A percentile compares a stretch with the other conserved stretches of the same genome.
Conservation (phyloP, 768 basidiomycete species). For the Suillus brevipes region DNA sequence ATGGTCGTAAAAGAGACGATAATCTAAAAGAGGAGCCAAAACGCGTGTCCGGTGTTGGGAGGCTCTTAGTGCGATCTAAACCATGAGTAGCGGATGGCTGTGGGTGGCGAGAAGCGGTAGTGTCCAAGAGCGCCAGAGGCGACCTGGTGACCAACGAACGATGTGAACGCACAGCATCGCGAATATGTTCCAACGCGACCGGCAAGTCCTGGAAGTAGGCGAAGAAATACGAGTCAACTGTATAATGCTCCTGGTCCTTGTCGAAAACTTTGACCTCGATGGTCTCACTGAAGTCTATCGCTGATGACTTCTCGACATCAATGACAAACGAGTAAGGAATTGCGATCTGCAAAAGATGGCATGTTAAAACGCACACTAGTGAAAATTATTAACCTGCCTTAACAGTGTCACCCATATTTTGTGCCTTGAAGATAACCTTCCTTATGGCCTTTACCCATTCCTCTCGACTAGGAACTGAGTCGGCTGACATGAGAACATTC, state of each 20-base stretch:
- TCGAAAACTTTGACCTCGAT: constrained; percentile 93
- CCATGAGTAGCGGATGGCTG: constrained; percentile 24
- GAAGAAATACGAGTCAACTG: constrained; percentile 88
- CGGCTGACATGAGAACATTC: constrained; percentile 66
- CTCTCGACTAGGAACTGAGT: constrained; percentile 80
- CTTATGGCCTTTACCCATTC: constrained; percentile 97
- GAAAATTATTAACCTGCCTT: constrained; percentile 53
- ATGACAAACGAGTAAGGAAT: constrained; percentile 89
- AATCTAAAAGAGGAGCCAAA: constrained; percentile 57
- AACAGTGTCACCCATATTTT: constrained; percentile 94
- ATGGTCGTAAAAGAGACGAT: constrained; percentile 64
- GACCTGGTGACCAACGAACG: constrained; percentile 34
- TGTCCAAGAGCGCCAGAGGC: constrained; percentile 50
- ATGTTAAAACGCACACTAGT: not conserved
- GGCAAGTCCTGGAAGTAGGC: constrained; percentile 89
- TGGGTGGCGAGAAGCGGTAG: constrained; percentile 48
- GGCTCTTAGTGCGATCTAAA: constrained; percentile 42
- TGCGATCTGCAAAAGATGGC: constrained; percentile 60
- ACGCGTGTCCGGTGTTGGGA: constrained; percentile 36
- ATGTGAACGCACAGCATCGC: constrained; percentile 66
- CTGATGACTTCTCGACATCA: constrained; percentile 84
- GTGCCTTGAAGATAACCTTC: constrained; percentile 93
- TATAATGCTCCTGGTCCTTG: constrained; percentile 55
- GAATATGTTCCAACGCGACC: constrained; percentile 77
- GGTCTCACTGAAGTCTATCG: constrained; percentile 95